A percentile compares a stretch with the other conserved stretches of the same genome.
Evolutionary conservation across 192 early-diverging fungal species (phyloP).

Genomic region (Coemansia interrupta): DNA sequence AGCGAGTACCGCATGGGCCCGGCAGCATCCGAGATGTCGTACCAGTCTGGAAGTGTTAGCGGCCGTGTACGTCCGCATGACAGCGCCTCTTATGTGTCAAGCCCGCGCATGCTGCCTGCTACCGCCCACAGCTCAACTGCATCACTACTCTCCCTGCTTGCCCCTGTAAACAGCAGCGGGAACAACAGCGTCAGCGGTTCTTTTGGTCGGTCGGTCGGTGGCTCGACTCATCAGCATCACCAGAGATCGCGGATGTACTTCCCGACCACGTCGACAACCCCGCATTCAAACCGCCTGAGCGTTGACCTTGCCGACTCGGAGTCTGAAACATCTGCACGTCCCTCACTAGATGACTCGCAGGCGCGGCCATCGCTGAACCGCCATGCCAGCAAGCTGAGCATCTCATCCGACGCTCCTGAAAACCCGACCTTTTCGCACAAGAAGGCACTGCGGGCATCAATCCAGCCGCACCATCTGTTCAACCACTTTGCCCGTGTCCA

Average conservation of each 20-base stretch:
- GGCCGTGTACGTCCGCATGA: conserved; percentile 18
- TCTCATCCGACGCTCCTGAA: conserved; percentile 37
- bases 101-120: conserved; percentile 28
- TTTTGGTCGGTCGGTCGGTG: conserved; percentile 18
- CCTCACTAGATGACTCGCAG: conserved; percentile 42
- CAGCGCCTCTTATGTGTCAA: conserved; percentile 21
- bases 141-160: conserved; percentile 31
- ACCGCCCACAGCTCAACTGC: conserved; percentile 42
- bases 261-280: conserved; percentile 9
- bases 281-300: conserved; percentile 28
- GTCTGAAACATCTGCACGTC: conserved; percentile 38
- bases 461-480: conserved; percentile 35
- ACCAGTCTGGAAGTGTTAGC: conserved; percentile 9
- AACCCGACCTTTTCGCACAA: conserved; percentile 8
- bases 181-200: conserved; percentile 22
- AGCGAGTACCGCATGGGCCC: conserved; percentile 32
- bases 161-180: conserved; percentile 16
- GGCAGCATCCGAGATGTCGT: conserved; percentile 21
- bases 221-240: conserved; percentile 11
- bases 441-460: conserved; percentile 27
- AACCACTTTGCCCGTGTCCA: conserved; percentile 16
- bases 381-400: conserved; percentile 42
- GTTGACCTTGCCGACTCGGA: conserved; percentile 34
- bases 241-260: conserved; percentile 39
- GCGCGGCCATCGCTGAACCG: conserved; percentile 31